phyloP scores from a whole-genome alignment of 352 stramenopile species.

The Phytopythium ostracodes region DNA sequence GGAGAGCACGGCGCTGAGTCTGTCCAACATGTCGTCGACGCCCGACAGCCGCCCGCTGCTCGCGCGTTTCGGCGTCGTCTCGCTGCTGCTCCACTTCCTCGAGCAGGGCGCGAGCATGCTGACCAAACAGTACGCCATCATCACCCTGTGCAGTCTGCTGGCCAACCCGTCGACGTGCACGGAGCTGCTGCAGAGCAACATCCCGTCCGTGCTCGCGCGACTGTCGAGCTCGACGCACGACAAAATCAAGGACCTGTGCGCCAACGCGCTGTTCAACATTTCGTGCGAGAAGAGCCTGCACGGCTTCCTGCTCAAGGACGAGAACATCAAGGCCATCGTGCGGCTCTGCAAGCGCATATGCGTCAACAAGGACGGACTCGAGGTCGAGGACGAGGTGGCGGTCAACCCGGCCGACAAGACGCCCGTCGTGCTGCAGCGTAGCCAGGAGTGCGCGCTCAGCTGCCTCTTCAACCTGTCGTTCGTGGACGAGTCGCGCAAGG shows the following conservation, averaged over 20 bases:
- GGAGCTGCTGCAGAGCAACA: conserved; percentile 68
- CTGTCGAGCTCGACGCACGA: conserved; percentile 39
- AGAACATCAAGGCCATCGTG: conserved; percentile 68
- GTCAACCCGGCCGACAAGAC: conserved; percentile 35
- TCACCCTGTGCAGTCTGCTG: conserved; percentile 70
- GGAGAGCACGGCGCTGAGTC: conserved; percentile 69
- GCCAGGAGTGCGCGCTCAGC: conserved; percentile 66
- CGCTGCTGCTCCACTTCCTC: conserved; percentile 66
- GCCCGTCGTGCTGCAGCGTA: conserved; percentile 37
- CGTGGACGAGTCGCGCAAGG: conserved; percentile 52
- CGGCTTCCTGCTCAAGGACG: conserved; percentile 60
- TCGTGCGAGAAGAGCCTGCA: conserved; percentile 71
- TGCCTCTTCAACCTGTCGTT: conserved; percentile 84
- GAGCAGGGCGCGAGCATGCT: conserved; percentile 43
- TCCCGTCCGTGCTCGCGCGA: conserved; percentile 45
- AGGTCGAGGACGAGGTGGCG: conserved; percentile 52
- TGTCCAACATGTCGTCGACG: conserved; percentile 71
- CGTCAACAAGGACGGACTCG: conserved; percentile 38
- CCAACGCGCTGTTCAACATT: conserved; percentile 78
- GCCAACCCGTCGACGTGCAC: conserved; percentile 44
- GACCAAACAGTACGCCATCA: conserved; percentile 65
- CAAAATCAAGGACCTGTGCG: conserved; percentile 62
- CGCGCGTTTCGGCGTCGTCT: conserved; percentile 56
- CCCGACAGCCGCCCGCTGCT: conserved; percentile 55
- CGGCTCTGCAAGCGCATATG: conserved; percentile 51